Evolutionary conservation across 163 green algal species (phyloP), one percentile per base, ranked within the genome.

Genomic region (Trebouxia gelatinosa): DNA sequence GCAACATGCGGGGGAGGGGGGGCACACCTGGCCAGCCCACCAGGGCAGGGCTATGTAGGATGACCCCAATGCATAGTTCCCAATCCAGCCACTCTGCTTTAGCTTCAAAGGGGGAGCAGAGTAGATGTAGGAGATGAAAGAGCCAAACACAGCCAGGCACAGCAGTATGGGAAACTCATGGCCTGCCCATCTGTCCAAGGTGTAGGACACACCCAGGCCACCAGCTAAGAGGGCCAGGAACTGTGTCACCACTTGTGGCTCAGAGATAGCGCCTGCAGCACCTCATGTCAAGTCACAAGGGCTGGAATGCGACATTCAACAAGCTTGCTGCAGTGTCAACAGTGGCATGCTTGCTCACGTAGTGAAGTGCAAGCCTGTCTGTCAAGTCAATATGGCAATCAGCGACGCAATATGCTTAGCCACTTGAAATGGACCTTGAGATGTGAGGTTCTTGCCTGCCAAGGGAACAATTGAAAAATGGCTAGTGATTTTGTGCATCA

Each of bases 101-200:
- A 99, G 91, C 91, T 99, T 99, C 54, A 99, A 87, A 6, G 96
- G 96, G 9, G 96, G 96, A 6, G 96, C 96, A 6, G 87, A 95
- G 90, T 98, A 98, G 85, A 98, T 98, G 91, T 98, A 98, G 19
- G 93, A 97, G 80, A 99, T 95, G 83, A 97, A 93, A 71, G 90
- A 95, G 32, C 96, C 96, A 81, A 98, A 97, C n/a, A 94, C 32
- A 5, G 96, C 89, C 57, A 99, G 89, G 28, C 81, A 70, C 26
- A 94, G 82, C 72, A 98, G 75, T 16, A 87, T 93, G 46, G 92
- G 91, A 31, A 67, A 82, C 51, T 98, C 94, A 82, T 99, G 95
- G 35, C 91, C 94, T 31, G 66, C 65, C 46, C 74, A 84, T 71
- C 64, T 75, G 86, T 99, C 96, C 34, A 99, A 89, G 0, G 81